Base-by-base conservation (phyloP, 768 basidiomycete genomes). In the Suillus spraguei region DNA sequence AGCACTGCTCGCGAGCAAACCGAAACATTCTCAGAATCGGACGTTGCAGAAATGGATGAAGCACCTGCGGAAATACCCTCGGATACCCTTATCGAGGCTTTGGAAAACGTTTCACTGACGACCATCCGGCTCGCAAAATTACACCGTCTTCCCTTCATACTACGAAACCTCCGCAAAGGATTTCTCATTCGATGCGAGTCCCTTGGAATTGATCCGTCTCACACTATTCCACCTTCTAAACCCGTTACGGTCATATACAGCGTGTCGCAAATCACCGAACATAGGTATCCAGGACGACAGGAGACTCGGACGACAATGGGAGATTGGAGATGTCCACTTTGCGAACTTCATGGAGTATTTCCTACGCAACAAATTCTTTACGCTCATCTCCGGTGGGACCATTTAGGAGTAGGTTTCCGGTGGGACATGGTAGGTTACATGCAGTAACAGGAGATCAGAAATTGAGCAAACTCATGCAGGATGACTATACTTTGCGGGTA, bases 251-350 rank as follows among this genome's bases (percentile, higher is more conserved):
- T 75, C 36, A 54, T 72, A 69, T 71, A 71, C 64, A 55, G 41
- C 63, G 39, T 63, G 56, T 42, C 33, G 70, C 59, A 28, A 59
- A 47, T 54, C n/a, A 41, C 49, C 41, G 61, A 49, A 62, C 32
- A 65, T 64, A 20, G 54, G 62, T 60, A 52, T 65, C 4, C 67
- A 68, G 28, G 63, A 64, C 46, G 60, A 65, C 20, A 17, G 32
- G 50, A 62, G 32, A 63, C 67, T 35, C 70, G 65, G 42, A 73
- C 74, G 16, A 67, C 62, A 11, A 73, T 81, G 70, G 65, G 64
- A 22, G 66, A 72, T 2, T 85, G 82, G 79, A 46, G 72, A 46
- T 89, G 87, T 66, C 86, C 87, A 0, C 66, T 88, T n/a, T 89
- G 87, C 66, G 76, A 78, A 41, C 60, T 84, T 11, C 78, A 85